Percentiles rank a stretch among this genome's conserved stretches.
Evolutionary conservation across 495 filamentous ascomycete genomes (phyloP).

Genomic region (Tetracladium setigerum): DNA sequence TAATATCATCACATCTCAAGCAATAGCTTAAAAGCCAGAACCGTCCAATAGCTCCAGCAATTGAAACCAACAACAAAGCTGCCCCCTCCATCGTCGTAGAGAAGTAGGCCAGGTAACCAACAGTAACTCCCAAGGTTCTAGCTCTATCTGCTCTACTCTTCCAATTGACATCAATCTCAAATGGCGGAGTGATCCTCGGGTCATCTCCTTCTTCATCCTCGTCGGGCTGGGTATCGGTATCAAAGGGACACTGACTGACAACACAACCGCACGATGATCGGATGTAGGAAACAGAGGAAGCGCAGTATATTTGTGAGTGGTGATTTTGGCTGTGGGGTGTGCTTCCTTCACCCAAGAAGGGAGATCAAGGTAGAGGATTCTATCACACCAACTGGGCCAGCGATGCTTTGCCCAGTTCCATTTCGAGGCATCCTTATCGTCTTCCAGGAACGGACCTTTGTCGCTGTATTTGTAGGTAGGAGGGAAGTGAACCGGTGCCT

Average conservation of each 20-base stretch:
- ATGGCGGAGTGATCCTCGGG: slow-evolving; percentile 20
- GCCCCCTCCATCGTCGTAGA: slow-evolving; percentile 18
- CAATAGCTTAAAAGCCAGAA: slow-evolving; percentile 11
- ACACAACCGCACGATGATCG: slow-evolving; percentile 78
- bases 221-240: slow-evolving; percentile 21
- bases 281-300: slow-evolving; percentile 68
- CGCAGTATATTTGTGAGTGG: slow-evolving; percentile 55
- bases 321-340: slow-evolving; percentile 28
- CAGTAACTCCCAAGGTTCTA: slow-evolving; percentile 14
- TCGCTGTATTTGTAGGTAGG: slow-evolving; percentile 83
- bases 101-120: slow-evolving; percentile 17
- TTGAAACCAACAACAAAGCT: slow-evolving; percentile 4
- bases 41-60: slow-evolving; percentile 12
- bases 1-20: slow-evolving; percentile 5
- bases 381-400: slow-evolving; percentile 92
- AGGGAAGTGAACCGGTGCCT: slow-evolving; percentile 70
- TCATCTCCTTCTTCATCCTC: slow-evolving; percentile 18
- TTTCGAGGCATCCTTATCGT: slow-evolving; percentile 28
- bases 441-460: slow-evolving; percentile 34
- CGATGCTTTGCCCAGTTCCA: slow-evolving; percentile 75
- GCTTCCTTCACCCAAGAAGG: slow-evolving; percentile 38
- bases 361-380: slow-evolving; percentile 70
- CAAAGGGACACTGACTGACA: slow-evolving; percentile 54
- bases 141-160: slow-evolving; percentile 15
- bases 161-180: slow-evolving; percentile 21